Evolutionary conservation across 176 grass and related monocot genomes (phyloP), one percentile per base, ranked within the genome.

Genomic region (Oryza meridionalis): DNA sequence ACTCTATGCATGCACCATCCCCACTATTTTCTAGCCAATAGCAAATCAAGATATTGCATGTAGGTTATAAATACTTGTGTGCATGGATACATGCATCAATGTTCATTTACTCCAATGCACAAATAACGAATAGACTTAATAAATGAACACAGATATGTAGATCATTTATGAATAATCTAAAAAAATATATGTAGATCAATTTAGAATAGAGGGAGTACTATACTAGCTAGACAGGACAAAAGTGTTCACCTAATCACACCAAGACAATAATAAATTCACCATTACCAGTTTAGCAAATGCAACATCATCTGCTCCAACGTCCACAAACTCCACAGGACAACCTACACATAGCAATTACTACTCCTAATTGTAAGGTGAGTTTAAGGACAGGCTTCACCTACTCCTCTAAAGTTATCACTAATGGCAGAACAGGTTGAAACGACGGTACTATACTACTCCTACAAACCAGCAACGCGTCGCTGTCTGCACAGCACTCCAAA

Each of bases 321-420:
- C 4, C 47, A 50, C 14, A 50, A 50, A 2, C 13, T 15, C 61
- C 47, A 44, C 17, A 43, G 24, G 4, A 15, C 43, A 25, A 46
- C 6, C 26, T 8, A 35, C 45, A 59, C 72, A 69, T 22, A 24
- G 38, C 72, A 63, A 58, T 58, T 35, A 35, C 33, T 53, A 38
- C 37, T 38, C 37, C 37, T 7, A 53, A 59, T 19, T 3, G 55
- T n/a, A 19, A 59, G 55, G 3, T 50, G 25, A 50, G 10, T 50
- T 50, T 2, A 21, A 26, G 21, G 67, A 81, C 78, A 71, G 25
- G 17, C 31, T 51, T 33, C 67, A 88, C 75, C 86, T 1, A 25
- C 86, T 66, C 17, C 44, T 70, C 1, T 32, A 59, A 58, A 71
- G 49, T 10, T 16, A 26, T 65, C 2, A 79, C 38, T 37, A 73